Base-by-base conservation (phyloP, 306 rosid species). In the Chamaecrista fasciculata region DNA sequence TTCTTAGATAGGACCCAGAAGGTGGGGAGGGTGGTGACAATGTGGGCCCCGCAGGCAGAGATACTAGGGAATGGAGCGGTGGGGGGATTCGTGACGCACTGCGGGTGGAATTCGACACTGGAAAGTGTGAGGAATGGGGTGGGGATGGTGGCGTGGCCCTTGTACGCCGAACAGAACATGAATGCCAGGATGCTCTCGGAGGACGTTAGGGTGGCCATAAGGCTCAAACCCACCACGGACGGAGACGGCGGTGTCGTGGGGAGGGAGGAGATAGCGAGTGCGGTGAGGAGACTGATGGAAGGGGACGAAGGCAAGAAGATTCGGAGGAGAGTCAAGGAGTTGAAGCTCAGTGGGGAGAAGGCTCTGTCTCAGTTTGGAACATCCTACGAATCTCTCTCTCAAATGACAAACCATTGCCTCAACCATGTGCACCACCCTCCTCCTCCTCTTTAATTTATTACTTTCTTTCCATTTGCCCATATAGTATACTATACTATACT, bases 71-170 rank as follows among this genome's bases (percentile, higher is more conserved):
- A 87, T 60, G 59, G 60, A 1, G 66, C 91, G 0, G 70, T 76
- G 0, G 91, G 95, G 11, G 86, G 85, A 3, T 85, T 84, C 40
- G 37, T 89, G 0, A 74, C 83, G 20, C 86, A 82, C 3, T 82
- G 83, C 0, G 86, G 86, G 16, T 82, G 86, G 86, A 82, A 78
- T 28, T 90, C 91, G 0, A 55, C 74, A 4, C 34, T 90, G 9
- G 96, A 87, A 73, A 82, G 91, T 47, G 33, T 86, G 1, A 3
- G 34, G 5, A 71, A 43, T 11, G 86, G 80, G 1, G 82, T 90
- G 14, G 86, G 86, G 0, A 83, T 85, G 84, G 82, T 87, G 10
- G 87, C 81, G 7, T 90, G 96, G 91, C 95, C 96, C 1, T 84
- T 90, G 15, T 82, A 85, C 4, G 76, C 91, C 0, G 91, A 90